Conservation (phyloP, 345 rosid genomes). For the Populus pruinosa region DNA sequence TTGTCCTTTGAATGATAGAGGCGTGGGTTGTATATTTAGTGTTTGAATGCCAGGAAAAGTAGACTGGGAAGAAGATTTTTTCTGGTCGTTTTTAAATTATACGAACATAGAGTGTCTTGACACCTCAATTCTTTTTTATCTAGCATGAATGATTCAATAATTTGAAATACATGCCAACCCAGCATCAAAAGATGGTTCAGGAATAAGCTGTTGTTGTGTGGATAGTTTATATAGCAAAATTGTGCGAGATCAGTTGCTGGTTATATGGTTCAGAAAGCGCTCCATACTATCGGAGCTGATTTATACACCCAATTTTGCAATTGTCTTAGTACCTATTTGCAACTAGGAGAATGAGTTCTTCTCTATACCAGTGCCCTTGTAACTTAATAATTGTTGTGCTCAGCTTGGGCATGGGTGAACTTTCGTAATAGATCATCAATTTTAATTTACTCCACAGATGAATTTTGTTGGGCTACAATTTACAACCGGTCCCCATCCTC, state of each 20-base stretch:
- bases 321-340: background rate
- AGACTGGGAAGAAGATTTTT: no score
- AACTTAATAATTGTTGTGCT: background rate
- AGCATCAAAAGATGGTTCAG: background rate
- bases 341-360: background rate
- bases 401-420: background rate
- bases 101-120: no score
- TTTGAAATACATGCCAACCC: no score
- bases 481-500: background rate
- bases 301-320: background rate
- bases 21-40: no score
- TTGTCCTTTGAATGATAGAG: background rate
- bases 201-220: background rate
- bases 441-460: background rate
- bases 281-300: background rate
- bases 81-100: no score
- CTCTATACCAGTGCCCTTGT: background rate
- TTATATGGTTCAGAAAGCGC: background rate
- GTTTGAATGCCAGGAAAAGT: no score
- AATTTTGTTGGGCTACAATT: background rate
- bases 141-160: no score
- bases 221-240: background rate
- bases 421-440: background rate
- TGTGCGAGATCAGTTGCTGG: background rate
- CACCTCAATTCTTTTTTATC: no score